Evolutionary conservation across 1,284 basidiomycete genomes (phyloP).

Genomic region (Boletus albobrunnescens): DNA sequence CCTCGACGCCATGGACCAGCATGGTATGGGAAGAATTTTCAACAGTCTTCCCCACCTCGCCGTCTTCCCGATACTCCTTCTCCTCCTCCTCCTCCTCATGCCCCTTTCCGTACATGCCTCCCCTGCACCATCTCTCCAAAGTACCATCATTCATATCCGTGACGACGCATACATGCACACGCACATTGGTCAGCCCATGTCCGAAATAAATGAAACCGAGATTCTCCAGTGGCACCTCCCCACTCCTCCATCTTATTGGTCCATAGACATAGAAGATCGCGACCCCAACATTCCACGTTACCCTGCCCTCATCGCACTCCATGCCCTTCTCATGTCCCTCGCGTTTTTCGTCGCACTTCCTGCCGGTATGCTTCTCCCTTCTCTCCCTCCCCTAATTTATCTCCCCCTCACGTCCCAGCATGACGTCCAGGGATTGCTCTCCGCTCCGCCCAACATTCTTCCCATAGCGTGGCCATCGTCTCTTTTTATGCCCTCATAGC

Average conservation of each 20-base stretch:
- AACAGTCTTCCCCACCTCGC: too few relatives aligned
- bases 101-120: slow-evolving; percentile 21
- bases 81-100: slow-evolving; percentile 3
- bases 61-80: too few relatives aligned
- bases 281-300: slow-evolving; percentile 45
- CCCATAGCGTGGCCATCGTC: slow-evolving; percentile 51
- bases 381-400: not conserved
- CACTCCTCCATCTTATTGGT: slow-evolving; percentile 75
- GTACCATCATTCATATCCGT: slow-evolving; percentile 23
- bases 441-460: slow-evolving; percentile 65
- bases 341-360: slow-evolving; percentile 78
- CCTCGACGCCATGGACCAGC: too few relatives aligned
- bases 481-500: slow-evolving; percentile 54
- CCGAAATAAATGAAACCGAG: slow-evolving; percentile 70
- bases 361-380: slow-evolving; percentile 47
- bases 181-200: slow-evolving; percentile 46
- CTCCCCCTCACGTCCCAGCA: not conserved
- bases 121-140: too few relatives aligned
- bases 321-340: slow-evolving; percentile 62
- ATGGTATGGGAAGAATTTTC: too few relatives aligned
- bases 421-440: slow-evolving; percentile 61
- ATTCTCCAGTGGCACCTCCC: slow-evolving; percentile 58
- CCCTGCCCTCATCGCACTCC: slow-evolving; percentile 62
- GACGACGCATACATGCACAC: slow-evolving; percentile 44
- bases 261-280: slow-evolving; percentile 62